Evolutionary conservation across 192 early-diverging fungal species (phyloP).

Genomic region (Podila horticola): DNA sequence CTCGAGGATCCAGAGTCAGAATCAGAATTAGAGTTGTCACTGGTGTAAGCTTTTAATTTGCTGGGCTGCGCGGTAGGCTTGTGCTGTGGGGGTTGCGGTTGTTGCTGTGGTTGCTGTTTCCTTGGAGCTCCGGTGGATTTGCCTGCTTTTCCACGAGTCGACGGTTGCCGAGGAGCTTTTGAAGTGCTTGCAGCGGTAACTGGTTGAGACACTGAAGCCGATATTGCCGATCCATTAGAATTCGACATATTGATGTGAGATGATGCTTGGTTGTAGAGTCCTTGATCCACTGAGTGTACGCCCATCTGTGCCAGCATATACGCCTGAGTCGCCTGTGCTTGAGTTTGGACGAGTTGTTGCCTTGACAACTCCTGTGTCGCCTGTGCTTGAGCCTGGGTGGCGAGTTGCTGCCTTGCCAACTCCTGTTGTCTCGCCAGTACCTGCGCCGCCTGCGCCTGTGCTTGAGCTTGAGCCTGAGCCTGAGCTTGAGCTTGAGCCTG

Average conservation of each 20-base stretch:
- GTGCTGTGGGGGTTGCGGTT: neutral
- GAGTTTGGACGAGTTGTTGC: neutral
- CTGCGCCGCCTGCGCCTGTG: neutral
- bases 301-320: neutral
- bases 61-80: neutral
- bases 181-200: too few species aligned
- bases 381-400: neutral
- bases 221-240: neutral
- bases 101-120: slow-evolving; percentile 8
- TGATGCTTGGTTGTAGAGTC: neutral
- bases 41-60: slow-evolving; percentile 2
- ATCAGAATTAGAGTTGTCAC: slow-evolving; percentile 30
- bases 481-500: neutral
- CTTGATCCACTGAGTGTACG: neutral
- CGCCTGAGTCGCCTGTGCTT: neutral
- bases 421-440: neutral
- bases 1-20: slow-evolving; percentile 42
- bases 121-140: slow-evolving; percentile 1
- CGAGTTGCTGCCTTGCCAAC: neutral
- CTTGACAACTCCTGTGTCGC: too few species aligned
- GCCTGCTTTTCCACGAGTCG: slow-evolving; percentile 8
- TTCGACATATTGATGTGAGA: neutral
- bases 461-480: neutral
- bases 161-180: slow-evolving; percentile 3
- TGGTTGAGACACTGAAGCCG: neutral